A percentile compares a stretch with the other conserved stretches of the same genome.
phyloP scores from a whole-genome alignment of 2,329 filamentous ascomycete species.

The Verticillium tricorpus region DNA sequence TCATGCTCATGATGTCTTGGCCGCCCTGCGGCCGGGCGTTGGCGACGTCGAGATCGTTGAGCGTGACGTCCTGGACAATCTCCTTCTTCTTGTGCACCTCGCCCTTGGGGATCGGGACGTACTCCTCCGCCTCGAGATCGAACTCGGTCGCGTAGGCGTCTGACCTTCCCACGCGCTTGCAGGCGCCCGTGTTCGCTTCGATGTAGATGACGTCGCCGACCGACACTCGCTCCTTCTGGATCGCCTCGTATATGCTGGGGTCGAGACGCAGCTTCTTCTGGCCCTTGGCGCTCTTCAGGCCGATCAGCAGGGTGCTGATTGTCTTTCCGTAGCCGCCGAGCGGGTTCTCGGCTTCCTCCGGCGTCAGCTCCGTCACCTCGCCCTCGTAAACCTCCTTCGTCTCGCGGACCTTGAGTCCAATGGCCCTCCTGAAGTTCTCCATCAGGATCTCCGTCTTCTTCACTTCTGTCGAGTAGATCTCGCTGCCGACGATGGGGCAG shows the following conservation, averaged over 20 bases:
- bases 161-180: constrained; percentile 92
- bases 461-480: constrained; percentile 95
- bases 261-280: constrained; percentile 97
- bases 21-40: constrained; percentile 94
- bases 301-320: constrained; percentile 91
- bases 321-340: constrained; percentile 96
- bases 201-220: constrained; percentile 99
- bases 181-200: constrained; percentile 96
- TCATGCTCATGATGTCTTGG: constrained; percentile 99
- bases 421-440: constrained; percentile 98
- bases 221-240: constrained; percentile 95
- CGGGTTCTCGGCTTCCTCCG: constrained; percentile 96
- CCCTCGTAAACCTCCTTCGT: constrained; percentile 99
- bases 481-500: constrained; percentile 95
- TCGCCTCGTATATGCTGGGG: constrained; percentile 97
- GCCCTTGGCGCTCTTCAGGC: constrained; percentile 89
- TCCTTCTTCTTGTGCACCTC: constrained; percentile 99
- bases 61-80: constrained; percentile 95
- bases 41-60: constrained; percentile 94
- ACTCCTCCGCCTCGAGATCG: constrained; percentile 97
- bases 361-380: constrained; percentile 95
- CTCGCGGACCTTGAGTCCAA: constrained; percentile 94
- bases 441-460: constrained; percentile 99
- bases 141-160: constrained; percentile 98
- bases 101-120: constrained; percentile 96